Evolutionary conservation across 192 early-diverging fungal species (phyloP).

Genomic region (Coemansia reversa): DNA sequence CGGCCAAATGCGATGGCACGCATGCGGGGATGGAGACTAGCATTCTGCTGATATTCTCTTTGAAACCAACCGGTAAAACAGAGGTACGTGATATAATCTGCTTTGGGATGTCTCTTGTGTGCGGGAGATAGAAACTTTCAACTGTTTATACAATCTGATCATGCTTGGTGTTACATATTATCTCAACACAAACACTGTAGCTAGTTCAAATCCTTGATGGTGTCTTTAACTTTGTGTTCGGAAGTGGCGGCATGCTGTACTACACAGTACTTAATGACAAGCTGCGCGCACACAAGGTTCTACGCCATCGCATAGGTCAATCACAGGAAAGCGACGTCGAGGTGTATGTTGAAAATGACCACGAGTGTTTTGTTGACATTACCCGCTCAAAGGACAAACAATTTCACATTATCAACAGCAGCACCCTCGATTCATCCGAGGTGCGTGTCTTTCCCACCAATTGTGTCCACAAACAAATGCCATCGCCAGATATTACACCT

Average conservation of each 20-base stretch:
- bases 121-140: no score
- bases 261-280: conserved; percentile 71
- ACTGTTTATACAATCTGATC: background rate
- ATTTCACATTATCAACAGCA: conserved; percentile 69
- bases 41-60: conserved; percentile 28
- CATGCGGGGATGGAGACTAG: conserved; percentile 29
- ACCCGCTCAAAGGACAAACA: conserved; percentile 70
- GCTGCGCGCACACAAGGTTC: conserved; percentile 63
- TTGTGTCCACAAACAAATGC: background rate
- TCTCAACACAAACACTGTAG: conserved; percentile 10
- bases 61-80: conserved; percentile 7
- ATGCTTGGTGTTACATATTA: background rate
- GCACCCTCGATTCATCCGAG: conserved; percentile 70
- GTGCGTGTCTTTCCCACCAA: conserved; percentile 55
- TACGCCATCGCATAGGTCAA: conserved; percentile 26
- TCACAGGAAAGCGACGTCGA: conserved; percentile 22
- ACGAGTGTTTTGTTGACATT: conserved; percentile 74
- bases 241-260: conserved; percentile 56
- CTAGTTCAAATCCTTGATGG: conserved; percentile 44
- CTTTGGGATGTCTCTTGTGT: no score
- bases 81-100: conserved; percentile 17
- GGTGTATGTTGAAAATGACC: conserved; percentile 63
- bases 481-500: background rate
- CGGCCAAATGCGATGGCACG: background rate
- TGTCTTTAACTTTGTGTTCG: conserved; percentile 69